A percentile compares a stretch with the other conserved stretches of the same genome.
These are phyloP conservation scores for Kluyveromyces starmeri DNA, from an alignment of 805 yeast genomes.

Conservation along the genomic window DNA sequence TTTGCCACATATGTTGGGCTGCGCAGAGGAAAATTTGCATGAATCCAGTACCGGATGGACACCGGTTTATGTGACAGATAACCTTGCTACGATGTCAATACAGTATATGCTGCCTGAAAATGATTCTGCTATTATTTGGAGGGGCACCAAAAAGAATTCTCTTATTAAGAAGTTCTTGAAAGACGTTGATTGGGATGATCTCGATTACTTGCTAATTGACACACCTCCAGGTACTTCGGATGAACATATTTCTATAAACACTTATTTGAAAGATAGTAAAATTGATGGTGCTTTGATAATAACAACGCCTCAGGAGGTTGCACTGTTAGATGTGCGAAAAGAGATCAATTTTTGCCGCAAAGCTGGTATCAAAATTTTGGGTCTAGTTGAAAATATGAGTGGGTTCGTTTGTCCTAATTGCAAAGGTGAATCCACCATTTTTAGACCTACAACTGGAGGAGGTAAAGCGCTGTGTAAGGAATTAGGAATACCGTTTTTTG, in stretches of 20 bases:
- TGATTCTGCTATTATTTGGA: conserved; percentile 93
- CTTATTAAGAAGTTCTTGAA: conserved; percentile 86
- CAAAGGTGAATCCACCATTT: conserved; percentile 80
- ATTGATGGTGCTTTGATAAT: conserved; percentile 93
- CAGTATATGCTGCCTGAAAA: conserved; percentile 90
- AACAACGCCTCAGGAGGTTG: conserved; percentile 97
- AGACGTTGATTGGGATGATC: conserved; percentile 82
- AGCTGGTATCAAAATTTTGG: conserved; percentile 78
- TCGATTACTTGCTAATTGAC: conserved; percentile 83
- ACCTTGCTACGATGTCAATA: conserved; percentile 90
- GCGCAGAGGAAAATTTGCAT: conserved; percentile 77
- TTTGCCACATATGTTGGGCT: conserved; percentile 88
- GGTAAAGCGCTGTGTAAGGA: conserved; percentile 81
- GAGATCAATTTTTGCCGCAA: conserved; percentile 92
- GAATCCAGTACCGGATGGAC: conserved; percentile 92
- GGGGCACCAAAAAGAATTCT: conserved; percentile 93
- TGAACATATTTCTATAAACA: conserved; percentile 86
- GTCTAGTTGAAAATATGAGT: conserved; percentile 94
- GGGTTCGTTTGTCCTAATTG: conserved; percentile 98
- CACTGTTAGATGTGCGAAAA: conserved; percentile 87
- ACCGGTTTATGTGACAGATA: conserved; percentile 92
- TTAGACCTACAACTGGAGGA: conserved; percentile 95
- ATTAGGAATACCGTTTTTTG: conserved; percentile 66
- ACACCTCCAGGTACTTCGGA: conserved; percentile 99
- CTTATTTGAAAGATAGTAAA: conserved; percentile 80